Percentiles rank a stretch among this genome's conserved stretches.
These are phyloP conservation scores for Rhizopogon vinicolor DNA, from an alignment of 768 basidiomycete genomes.

Conservation along the genomic window DNA sequence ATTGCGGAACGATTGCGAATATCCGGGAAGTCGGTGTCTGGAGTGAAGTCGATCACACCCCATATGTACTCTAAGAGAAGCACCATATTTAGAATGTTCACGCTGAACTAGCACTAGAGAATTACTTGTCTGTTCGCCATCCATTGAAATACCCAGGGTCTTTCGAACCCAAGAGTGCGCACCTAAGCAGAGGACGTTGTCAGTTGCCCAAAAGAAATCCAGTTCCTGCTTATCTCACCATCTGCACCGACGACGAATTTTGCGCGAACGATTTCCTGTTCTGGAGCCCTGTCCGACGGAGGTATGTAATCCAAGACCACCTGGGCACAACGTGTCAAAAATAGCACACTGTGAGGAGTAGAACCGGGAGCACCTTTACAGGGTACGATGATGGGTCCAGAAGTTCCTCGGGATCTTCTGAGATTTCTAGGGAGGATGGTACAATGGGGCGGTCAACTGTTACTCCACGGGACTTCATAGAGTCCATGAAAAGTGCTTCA, in stretches of 20 bases:
- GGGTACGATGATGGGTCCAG: slow-evolving; percentile 24
- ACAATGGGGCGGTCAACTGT: slow-evolving; percentile 31
- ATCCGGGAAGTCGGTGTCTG: slow-evolving; percentile 73
- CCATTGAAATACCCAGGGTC: slow-evolving; percentile 37
- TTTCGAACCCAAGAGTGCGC: slow-evolving; percentile 47
- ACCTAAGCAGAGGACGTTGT: slow-evolving; percentile 16
- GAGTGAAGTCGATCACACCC: slow-evolving; percentile 74
- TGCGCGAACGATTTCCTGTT: slow-evolving; percentile 28
- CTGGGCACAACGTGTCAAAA: background rate
- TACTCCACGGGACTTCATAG: slow-evolving; percentile 26
- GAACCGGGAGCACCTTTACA: slow-evolving; percentile 20
- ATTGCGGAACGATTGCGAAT: slow-evolving; percentile 60
- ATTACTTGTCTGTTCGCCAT: slow-evolving; percentile 42
- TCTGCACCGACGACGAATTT: slow-evolving; percentile 34
- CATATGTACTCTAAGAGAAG: slow-evolving; percentile 58
- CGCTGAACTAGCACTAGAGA: background rate
- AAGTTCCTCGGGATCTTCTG: slow-evolving; percentile 34
- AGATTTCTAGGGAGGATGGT: slow-evolving; percentile 28
- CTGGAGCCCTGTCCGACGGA: slow-evolving; percentile 17
- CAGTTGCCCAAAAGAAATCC: background rate
- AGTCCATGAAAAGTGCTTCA: slow-evolving; percentile 37
- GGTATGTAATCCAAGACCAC: background rate
- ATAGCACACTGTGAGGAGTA: background rate
- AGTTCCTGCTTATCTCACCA: slow-evolving; percentile 14
- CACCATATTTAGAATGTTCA: background rate